Evolutionary conservation across 352 stramenopile species (phyloP).

Genomic region (Globisporangium uncinulatum): DNA sequence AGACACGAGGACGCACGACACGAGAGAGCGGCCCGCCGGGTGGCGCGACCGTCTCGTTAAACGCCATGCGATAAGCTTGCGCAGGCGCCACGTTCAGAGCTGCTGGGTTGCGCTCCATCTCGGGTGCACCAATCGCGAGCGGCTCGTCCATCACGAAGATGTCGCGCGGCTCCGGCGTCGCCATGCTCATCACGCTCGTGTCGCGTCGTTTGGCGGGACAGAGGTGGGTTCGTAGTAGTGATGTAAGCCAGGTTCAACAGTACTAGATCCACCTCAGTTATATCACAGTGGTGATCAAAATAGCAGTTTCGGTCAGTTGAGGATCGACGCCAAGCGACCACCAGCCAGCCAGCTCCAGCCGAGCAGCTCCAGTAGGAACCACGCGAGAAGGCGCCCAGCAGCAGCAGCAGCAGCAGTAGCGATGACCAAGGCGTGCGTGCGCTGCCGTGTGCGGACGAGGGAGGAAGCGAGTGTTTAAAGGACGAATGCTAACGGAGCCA

Average conservation of each 20-base stretch:
- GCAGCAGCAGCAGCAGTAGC: neutral
- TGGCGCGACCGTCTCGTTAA: conserved; percentile 53
- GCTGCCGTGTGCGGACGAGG: neutral
- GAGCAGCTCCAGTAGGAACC: neutral
- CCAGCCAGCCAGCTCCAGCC: neutral
- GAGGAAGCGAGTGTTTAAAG: too few species aligned
- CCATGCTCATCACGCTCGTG: too few species aligned
- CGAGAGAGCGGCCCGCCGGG: conserved; percentile 30
- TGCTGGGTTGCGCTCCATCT: neutral
- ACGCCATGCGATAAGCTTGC: conserved; percentile 40
- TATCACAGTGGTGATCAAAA: neutral
- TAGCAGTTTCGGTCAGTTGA: neutral
- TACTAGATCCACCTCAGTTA: neutral
- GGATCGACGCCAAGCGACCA: neutral
- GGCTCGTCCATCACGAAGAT: too few species aligned
- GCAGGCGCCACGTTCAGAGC: neutral
- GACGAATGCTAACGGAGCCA: too few species aligned
- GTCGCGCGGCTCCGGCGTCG: too few species aligned
- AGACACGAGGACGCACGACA: conserved; percentile 16
- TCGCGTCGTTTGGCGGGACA: too few species aligned
- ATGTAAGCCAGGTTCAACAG: neutral
- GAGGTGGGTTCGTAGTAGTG: too few species aligned
- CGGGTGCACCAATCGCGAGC: neutral
- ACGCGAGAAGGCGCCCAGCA: neutral
- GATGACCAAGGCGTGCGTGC: conserved; percentile 35